A percentile compares a stretch with the other conserved stretches of the same genome.
Conservation (phyloP, 495 filamentous ascomycete genomes). For the Penicillium macrosclerotiorum region DNA sequence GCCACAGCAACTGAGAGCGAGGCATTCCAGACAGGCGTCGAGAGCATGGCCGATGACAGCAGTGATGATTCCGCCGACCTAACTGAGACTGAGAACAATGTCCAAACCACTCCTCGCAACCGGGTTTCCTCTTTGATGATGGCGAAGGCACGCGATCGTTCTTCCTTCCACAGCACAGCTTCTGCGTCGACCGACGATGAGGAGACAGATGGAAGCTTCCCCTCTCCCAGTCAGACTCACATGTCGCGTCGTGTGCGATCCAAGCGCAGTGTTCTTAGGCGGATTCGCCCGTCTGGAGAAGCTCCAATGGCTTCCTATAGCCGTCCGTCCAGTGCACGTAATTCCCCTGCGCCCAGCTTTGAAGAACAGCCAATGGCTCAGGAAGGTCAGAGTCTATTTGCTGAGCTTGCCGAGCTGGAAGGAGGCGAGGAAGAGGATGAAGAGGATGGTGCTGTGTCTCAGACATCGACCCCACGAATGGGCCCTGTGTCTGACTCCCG, state of each 20-base stretch:
- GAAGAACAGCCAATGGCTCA: constrained; percentile 46
- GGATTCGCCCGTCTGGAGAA: constrained; percentile 65
- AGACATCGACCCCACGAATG: constrained; percentile 53
- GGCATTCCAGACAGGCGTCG: constrained; percentile 86
- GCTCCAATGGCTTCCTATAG: constrained; percentile 53
- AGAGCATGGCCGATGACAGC: constrained; percentile 76
- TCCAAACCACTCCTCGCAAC: constrained; percentile 44
- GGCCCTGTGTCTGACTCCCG: constrained; percentile 35
- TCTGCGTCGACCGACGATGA: constrained; percentile 84
- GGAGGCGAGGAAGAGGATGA: constrained; percentile 65
- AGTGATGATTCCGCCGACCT: constrained; percentile 63
- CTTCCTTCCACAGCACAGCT: constrained; percentile 81
- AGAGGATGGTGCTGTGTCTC: constrained; percentile 45
- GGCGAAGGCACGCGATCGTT: constrained; percentile 53
- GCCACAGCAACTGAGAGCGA: constrained; percentile 80
- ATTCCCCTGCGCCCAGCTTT: constrained; percentile 50
- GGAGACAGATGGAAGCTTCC: constrained; percentile 49
- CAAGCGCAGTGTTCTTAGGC: constrained; percentile 59
- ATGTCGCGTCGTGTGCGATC: constrained; percentile 68
- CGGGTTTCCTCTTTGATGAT: constrained; percentile 41
- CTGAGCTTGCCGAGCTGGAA: constrained; percentile 78
- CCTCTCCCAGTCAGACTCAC: constrained; percentile 61
- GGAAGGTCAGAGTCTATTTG: constrained; percentile 78
- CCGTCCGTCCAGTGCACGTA: constrained; percentile 47
- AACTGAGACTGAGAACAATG: constrained; percentile 80